Base-by-base conservation (phyloP, 75 land plant species). In the Adiantum capillusveneris region DNA sequence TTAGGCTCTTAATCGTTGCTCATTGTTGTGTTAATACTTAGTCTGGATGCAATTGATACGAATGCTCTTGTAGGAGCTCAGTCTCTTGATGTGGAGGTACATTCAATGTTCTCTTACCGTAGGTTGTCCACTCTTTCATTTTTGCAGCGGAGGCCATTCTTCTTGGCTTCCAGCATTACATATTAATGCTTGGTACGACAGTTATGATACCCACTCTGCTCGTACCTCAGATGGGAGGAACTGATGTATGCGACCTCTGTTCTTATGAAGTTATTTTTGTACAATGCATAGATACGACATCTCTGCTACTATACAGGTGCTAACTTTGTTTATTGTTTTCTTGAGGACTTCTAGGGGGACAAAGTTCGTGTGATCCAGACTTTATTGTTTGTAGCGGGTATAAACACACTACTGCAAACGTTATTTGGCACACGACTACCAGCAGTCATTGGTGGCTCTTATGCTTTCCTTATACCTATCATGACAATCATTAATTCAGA, bases 121-220 rank as follows among this genome's bases (percentile, higher is more conserved):
- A 34, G 3, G 9, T 34, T 34, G 3, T 34, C 37, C 9, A n/a
- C n/a, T 39, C 13, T 46, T 46, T 20, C 14, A 2, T 3, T 46
- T 7, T 46, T 29, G 46, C 81, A 90, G 96, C 79, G 59, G 90
- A 90, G 67, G 77, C 85, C 18, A 68, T 90, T 48, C 71, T 75
- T 39, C 56, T 90, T 65, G 96, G 87, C 0, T 90, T 90, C 64
- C 96, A 90, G 75, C 90, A 90, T 58, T 90, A 86, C 61, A 75
- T 90, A 43, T 59, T 82, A 64, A 72, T 86, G 41, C 62, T 90
- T 18, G 96, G 96, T 18, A 86, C 90, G 55, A 79, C 87, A 13
- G 87, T 90, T 27, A 83, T 90, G 85, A 90, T 90, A 43, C 96
- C 96, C 11, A 69, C 79, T 27, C 58, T 83, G 43, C 82, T 90